Conservation (phyloP, 352 stramenopile genomes). For the Globisporangium mamillatum region DNA sequence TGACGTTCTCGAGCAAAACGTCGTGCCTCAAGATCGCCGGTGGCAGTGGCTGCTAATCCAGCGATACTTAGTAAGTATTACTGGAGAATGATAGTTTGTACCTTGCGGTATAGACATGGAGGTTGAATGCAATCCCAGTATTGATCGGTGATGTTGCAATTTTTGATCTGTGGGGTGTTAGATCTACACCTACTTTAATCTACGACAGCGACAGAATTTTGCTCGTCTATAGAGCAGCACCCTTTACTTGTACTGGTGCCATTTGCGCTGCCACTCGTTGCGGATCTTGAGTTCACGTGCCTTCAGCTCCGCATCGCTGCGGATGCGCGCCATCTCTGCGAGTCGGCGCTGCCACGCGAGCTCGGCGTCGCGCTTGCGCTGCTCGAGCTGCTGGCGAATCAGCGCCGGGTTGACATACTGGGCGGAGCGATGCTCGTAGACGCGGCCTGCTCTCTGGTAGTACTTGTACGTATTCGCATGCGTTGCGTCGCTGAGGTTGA, state of each 20-base stretch:
- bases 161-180: no score
- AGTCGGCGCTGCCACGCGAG: neutral
- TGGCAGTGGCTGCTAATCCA: slow-evolving; percentile 6
- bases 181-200: no score
- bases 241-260: neutral
- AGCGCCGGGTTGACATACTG: neutral
- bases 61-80: no score
- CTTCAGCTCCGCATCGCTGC: neutral
- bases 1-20: slow-evolving; percentile 17
- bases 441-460: no score
- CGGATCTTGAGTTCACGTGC: neutral
- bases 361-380: slow-evolving; percentile 3
- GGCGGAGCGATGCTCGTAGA: neutral
- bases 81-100: no score
- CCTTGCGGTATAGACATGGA: no score
- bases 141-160: no score
- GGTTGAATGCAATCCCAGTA: no score
- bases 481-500: no score
- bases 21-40: slow-evolving; percentile 16
- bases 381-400: neutral
- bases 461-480: no score
- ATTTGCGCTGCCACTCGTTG: neutral
- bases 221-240: no score
- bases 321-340: neutral
- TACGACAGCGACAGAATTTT: no score